Evolutionary conservation across 495 filamentous ascomycete genomes (phyloP).

Genomic region (Lasiosphaeria miniovina): DNA sequence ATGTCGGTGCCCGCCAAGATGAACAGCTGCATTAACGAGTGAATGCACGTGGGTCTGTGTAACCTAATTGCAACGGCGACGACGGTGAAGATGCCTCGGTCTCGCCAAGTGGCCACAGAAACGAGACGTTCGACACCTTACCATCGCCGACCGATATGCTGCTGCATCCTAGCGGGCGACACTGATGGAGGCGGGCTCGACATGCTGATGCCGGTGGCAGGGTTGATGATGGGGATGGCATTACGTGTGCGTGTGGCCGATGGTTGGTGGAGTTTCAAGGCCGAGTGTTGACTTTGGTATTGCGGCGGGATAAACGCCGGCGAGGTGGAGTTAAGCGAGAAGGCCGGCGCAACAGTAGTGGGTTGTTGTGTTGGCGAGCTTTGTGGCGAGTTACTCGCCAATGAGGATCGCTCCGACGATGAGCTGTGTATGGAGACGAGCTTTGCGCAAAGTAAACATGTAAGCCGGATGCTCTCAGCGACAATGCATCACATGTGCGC

Average conservation of each 20-base stretch:
- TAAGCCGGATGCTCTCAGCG: constrained; percentile 10
- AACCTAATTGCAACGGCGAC: constrained; percentile 32
- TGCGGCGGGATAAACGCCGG: constrained; percentile 64
- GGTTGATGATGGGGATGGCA: constrained; percentile 98
- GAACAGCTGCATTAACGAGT: constrained; percentile 26
- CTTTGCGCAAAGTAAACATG: constrained; percentile 43
- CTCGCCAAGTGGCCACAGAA: constrained; percentile 31
- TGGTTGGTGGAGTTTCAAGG: constrained; percentile 81
- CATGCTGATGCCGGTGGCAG: constrained; percentile 81
- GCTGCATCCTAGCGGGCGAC: constrained; percentile 81
- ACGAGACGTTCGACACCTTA: constrained; percentile 35
- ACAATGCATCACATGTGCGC: neutral
- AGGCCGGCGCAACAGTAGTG: constrained; percentile 69
- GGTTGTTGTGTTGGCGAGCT: constrained; percentile 72
- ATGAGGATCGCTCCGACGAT: constrained; percentile 87
- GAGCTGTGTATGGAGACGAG: constrained; percentile 81
- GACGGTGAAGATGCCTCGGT: constrained; percentile 26
- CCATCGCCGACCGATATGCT: constrained; percentile 47
- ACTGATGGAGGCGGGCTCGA: constrained; percentile 89
- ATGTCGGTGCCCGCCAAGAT: constrained; percentile 40
- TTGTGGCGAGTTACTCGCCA: constrained; percentile 91
- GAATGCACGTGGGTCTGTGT: constrained; percentile 27
- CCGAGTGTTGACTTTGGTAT: constrained; percentile 48
- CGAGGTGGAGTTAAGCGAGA: constrained; percentile 75
- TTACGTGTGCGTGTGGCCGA: constrained; percentile 84